Evolutionary conservation across 768 basidiomycete genomes (phyloP), one percentile per base, ranked within the genome.

Genomic region (Basidioascus undulatus): DNA sequence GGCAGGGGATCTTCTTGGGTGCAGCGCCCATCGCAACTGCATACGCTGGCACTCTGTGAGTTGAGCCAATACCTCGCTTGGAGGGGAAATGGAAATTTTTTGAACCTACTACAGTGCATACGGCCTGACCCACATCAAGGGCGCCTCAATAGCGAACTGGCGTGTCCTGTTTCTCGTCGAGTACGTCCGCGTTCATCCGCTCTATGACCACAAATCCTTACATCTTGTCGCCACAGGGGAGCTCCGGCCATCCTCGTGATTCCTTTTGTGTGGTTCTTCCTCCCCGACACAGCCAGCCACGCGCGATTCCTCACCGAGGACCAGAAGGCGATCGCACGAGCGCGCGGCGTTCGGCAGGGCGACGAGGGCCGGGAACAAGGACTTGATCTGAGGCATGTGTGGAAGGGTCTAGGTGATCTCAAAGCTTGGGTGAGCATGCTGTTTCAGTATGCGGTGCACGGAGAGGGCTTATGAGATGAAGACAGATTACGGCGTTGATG

Each of bases 361-460:
- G 28, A 9, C 28, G 28, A 18, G 9, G 44, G 44, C 1, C 11
- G 39, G 3, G 44, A 44, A 15, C 25, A 15, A 2, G 31, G 35
- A 4, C 31, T 44, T 6, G 16, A 35, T 19, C 5, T 3, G 24
- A 26, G 8, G 24, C n/a, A 15, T 1, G 44, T 44, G 5, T 19
- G 15, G 15, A 11, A 19, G 5, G 44, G 44, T 1, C 11, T 44
- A 7, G 13, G 2, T 5, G 44, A 44, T 13, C 39, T 30, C 1
- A 44, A 44, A 32, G 44, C 44, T 0, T 44, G 19, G 18, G 13
- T 44, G n/a, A n/a, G n/a, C n/a, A n/a, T n/a, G n/a, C n/a, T n/a
- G n/a, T n/a, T n/a, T n/a, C n/a, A n/a, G n/a, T n/a, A n/a, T n/a
- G n/a, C n/a, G n/a, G n/a, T n/a, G n/a, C n/a, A n/a, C n/a, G n/a